Evolutionary conservation across 805 yeast genomes (phyloP).

Genomic region (Candida multigemmis): DNA sequence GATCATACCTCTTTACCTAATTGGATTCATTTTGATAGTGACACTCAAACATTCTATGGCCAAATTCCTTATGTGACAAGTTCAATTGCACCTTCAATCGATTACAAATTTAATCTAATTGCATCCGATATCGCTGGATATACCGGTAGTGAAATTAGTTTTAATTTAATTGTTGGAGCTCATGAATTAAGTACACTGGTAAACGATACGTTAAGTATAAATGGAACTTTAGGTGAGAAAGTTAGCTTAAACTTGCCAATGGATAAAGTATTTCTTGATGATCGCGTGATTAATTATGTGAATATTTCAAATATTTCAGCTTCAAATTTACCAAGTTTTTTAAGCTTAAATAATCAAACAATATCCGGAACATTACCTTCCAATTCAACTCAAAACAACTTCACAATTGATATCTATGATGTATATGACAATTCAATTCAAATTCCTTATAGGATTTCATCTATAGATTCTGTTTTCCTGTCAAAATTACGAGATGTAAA

Average conservation of each 20-base stretch:
- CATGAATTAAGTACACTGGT: conserved; percentile 68
- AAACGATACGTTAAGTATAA: conserved; percentile 46
- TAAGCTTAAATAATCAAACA: conserved; percentile 33
- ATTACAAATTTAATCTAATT: conserved; percentile 60
- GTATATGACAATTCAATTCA: conserved; percentile 50
- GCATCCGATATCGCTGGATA: conserved; percentile 74
- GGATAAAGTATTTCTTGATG: conserved; percentile 56
- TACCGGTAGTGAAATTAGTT: conserved; percentile 60
- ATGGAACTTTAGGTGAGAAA: conserved; percentile 55
- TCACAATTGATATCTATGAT: conserved; percentile 53
- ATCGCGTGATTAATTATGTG: conserved; percentile 29
- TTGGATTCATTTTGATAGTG: conserved; percentile 71
- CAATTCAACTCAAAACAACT: conserved; percentile 28
- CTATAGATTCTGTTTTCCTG: conserved; percentile 49
- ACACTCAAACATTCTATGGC: conserved; percentile 65
- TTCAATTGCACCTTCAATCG: conserved; percentile 76
- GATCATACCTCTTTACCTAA: conserved; percentile 85
- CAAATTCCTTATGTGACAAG: conserved; percentile 84
- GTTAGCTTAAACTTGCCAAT: conserved; percentile 56
- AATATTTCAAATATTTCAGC: conserved; percentile 50
- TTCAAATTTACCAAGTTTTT: conserved; percentile 54
- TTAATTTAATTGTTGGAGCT: conserved; percentile 77
- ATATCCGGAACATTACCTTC: conserved; percentile 52
- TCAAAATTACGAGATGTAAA: conserved; percentile 48
- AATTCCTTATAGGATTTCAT: conserved; percentile 47